These are phyloP conservation scores for Saposhnikovia divaricata DNA, from an alignment of 129 eudicot species.

Conservation along the genomic window DNA sequence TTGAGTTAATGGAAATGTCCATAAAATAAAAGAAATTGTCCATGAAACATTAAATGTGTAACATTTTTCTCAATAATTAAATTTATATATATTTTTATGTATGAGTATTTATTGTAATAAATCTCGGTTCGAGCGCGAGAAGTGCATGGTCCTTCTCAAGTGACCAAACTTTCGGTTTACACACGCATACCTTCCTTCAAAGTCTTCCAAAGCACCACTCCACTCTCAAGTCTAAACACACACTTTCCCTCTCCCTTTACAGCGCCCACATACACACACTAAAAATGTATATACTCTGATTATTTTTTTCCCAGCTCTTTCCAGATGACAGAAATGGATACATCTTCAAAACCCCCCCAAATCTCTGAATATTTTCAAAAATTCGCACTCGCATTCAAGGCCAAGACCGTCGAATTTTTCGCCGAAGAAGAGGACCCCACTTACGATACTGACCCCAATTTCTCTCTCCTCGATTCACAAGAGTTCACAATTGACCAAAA, in stretches of 20 bases:
- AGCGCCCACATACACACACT: background rate
- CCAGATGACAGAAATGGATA: constrained; percentile 21
- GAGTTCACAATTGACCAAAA: constrained; percentile 80
- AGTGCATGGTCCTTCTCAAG: background rate
- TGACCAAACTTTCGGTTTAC: constrained; percentile 4
- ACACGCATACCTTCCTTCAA: constrained; percentile 89
- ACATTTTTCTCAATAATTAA: no score
- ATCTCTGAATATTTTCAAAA: constrained; percentile 85
- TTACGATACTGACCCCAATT: constrained; percentile 23
- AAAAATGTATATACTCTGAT: background rate
- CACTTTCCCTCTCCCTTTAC: background rate
- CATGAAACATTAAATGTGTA: no score
- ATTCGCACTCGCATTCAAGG: constrained; percentile 83
- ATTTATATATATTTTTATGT: no score
- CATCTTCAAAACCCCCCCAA: constrained; percentile 63
- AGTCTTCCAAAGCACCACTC: constrained; percentile 64
- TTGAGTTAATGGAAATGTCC: no score
- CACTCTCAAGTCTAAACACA: background rate
- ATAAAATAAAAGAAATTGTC: no score
- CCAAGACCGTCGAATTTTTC: constrained; percentile 84
- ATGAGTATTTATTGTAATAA: no score
- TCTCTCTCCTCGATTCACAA: constrained; percentile 62
- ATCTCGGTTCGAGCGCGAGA: no score
- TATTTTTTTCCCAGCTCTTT: background rate
- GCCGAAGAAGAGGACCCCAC: constrained; percentile 45